phyloP scores from a whole-genome alignment of 116 monocot species.

The Posidonia oceanica region DNA sequence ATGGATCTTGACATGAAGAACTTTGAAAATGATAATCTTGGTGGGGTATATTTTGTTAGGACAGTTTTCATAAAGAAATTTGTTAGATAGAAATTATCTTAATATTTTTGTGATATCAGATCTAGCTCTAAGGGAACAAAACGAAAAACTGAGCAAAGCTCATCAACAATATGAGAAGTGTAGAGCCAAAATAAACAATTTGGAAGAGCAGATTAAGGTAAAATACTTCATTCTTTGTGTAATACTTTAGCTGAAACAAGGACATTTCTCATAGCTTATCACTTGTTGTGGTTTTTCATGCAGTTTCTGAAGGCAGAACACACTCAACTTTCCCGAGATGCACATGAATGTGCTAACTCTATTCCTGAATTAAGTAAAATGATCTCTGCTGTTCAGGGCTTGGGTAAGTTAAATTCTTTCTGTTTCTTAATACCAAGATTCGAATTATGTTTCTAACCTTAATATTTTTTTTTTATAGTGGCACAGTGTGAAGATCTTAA shows the following conservation, averaged over 20 bases:
- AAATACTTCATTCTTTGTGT: no score
- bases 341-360: slow-evolving; percentile 57
- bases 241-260: no score
- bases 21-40: slow-evolving; percentile 40
- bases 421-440: no score
- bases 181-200: slow-evolving; percentile 34
- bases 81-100: neutral
- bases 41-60: slow-evolving; percentile 17
- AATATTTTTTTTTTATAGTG: slow-evolving; percentile 28
- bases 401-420: slow-evolving; percentile 33
- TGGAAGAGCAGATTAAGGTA: slow-evolving; percentile 74
- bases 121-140: slow-evolving; percentile 30
- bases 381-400: slow-evolving; percentile 50
- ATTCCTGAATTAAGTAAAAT: slow-evolving; percentile 73
- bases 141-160: slow-evolving; percentile 28
- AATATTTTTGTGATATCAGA: slow-evolving; percentile 23
- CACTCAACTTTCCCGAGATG: slow-evolving; percentile 42
- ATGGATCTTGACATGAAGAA: slow-evolving; percentile 52
- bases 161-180: slow-evolving; percentile 43
- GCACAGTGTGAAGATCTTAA: slow-evolving; percentile 67
- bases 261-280: neutral
- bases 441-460: neutral
- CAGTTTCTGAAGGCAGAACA: slow-evolving; percentile 77
- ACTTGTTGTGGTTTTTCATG: neutral
- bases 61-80: neutral